Conservation (phyloP, 306 rosid genomes). For the Acacia acuminata region DNA sequence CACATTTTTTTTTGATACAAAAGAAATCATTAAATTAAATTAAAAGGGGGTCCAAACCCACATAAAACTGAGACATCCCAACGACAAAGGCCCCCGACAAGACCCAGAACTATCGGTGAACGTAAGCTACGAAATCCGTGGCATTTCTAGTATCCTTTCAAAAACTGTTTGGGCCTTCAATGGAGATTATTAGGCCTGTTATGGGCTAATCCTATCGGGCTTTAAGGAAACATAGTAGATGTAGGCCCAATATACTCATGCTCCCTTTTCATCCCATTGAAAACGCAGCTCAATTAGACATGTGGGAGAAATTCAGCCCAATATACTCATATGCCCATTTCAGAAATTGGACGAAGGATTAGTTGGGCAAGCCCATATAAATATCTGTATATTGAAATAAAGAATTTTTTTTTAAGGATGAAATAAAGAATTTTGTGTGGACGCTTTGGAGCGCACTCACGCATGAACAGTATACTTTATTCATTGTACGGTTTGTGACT, state of each 20-base stretch:
- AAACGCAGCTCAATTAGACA: not conserved
- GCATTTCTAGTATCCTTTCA: not conserved
- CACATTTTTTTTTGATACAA: no score
- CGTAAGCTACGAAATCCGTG: no score
- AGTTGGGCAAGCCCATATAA: not conserved
- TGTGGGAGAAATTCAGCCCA: no score
- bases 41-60: no score
- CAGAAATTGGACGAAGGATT: not conserved
- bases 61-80: not conserved
- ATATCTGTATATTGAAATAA: no score
- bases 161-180: not conserved
- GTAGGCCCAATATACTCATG: no score
- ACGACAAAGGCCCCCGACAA: not conserved
- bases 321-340: no score
- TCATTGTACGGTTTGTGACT: not conserved
- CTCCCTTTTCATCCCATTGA: no score
- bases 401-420: no score
- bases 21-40: no score
- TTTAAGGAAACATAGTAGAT: no score
- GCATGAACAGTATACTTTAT: not conserved
- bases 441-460: not conserved
- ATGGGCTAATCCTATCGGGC: not conserved
- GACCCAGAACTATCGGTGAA: no score
- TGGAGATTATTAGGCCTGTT: not conserved
- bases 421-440: not conserved